Base-by-base conservation (phyloP, 805 yeast genomes). In the Sugiyamaella floridensis region DNA sequence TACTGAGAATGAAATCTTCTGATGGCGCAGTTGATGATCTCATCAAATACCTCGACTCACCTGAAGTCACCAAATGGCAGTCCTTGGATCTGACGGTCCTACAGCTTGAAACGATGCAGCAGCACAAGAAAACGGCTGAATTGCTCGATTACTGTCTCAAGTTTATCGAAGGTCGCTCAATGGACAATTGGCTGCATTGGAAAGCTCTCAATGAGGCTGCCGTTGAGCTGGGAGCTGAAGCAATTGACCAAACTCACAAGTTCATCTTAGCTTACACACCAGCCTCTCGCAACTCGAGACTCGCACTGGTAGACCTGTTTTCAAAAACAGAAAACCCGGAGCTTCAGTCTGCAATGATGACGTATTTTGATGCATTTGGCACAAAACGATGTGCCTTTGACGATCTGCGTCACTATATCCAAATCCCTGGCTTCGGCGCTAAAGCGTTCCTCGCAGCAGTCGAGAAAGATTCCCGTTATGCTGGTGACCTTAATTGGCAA, bases 181-280 rank as follows among this genome's bases (percentile, higher is more conserved):
- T 85, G 51, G 89, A 90, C 65, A 96, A 89, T 65, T 90, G 80
- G 73, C 78, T 79, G 52, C 80, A 89, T 40, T 88, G 95, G 87
- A 78, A 81, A 58, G 69, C 73, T 15, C 67, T 78, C 48, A 74
- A 80, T 18, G 68, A 72, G 45, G 70, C 89, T 2, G 74, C 76
- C 0, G 60, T 63, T 16, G 59, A 74, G 22, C 57, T 76, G 19
- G 67, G 61, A 11, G 60, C 66, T 50, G 48, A 68, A 1, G 12
- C 37, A 14, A 8, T 32, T 4, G 67, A 67, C 10, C 74, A 71
- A 2, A 65, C 77, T 0, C 12, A 56, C 0, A 26, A 4, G 18
- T 57, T 70, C n/a, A 64, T 78, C 12, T 29, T 55, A 0, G 55
- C 64, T 19, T 59, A 56, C 10, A 65, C 68, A 19, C 61, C 66